A percentile compares a stretch with the other conserved stretches of the same genome.
These are phyloP conservation scores for Pseudonectria foliicola DNA, from an alignment of 2,329 filamentous ascomycete species.

Conservation along the genomic window DNA sequence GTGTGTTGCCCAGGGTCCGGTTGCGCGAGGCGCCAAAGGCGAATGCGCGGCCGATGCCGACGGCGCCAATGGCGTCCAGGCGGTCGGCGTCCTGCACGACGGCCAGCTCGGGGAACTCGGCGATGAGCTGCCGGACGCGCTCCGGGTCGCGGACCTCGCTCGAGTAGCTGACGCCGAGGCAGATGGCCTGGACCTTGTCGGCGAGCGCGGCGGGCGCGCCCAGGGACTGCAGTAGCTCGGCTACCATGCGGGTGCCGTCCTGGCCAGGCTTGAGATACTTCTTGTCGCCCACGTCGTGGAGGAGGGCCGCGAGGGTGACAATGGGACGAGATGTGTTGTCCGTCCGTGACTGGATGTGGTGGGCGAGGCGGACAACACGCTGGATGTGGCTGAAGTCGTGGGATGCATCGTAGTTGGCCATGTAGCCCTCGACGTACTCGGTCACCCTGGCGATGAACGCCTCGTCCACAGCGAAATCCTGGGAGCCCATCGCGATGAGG, in stretches of 20 bases:
- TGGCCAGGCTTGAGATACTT: constrained; percentile 63
- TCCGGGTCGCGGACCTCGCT: constrained; percentile 61
- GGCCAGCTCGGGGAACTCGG: constrained; percentile 51
- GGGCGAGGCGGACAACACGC: constrained; percentile 69
- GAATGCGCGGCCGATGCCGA: constrained; percentile 67
- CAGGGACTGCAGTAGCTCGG: constrained; percentile 45
- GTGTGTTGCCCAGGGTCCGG: constrained; percentile 53
- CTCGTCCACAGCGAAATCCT: constrained; percentile 24
- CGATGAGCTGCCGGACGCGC: constrained; percentile 54
- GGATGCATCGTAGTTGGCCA: constrained; percentile 73
- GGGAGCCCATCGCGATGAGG: constrained; percentile 15
- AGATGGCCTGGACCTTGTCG: constrained; percentile 61
- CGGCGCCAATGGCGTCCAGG: constrained; percentile 81
- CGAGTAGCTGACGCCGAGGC: constrained; percentile 70
- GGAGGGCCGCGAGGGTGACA: constrained; percentile 62
- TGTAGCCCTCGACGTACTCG: constrained; percentile 61
- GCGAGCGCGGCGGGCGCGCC: constrained; percentile 55
- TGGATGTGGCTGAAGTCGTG: constrained; percentile 84
- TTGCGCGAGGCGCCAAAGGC: constrained; percentile 60
- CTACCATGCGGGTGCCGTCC: constrained; percentile 49
- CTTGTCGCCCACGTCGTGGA: constrained; percentile 85
- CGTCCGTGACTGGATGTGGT: constrained; percentile 52
- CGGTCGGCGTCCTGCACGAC: constrained; percentile 90
- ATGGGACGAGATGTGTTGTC: constrained; percentile 33
- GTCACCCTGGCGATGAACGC: constrained; percentile 50